Conservation (phyloP, 345 rosid species). For the Acer negundo region DNA sequence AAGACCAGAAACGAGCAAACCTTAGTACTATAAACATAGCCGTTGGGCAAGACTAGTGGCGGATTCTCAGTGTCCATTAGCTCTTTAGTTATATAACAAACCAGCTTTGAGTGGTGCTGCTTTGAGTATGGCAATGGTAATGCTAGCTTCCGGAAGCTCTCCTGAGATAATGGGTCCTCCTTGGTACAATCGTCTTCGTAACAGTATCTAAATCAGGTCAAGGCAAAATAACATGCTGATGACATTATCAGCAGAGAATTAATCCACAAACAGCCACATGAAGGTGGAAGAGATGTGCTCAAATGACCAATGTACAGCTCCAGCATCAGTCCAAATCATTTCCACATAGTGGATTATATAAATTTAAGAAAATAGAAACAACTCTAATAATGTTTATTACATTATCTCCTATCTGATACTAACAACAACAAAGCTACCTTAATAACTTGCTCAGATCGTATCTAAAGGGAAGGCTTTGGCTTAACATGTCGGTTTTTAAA, state of each 20-base stretch:
- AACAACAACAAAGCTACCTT: neutral
- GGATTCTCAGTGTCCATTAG: constrained; percentile 99
- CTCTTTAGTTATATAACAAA: constrained; percentile 92
- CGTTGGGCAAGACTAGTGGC: constrained; percentile 95
- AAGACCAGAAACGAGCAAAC: constrained; percentile 36
- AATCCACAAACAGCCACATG: neutral
- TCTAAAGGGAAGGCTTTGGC: neutral
- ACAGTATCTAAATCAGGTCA: constrained; percentile 65
- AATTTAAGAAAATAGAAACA: neutral
- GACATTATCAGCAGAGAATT: neutral
- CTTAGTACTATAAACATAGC: constrained; percentile 94
- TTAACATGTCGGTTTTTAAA: neutral
- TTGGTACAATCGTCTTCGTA: constrained; percentile 85
- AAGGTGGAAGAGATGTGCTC: neutral
- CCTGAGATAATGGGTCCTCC: constrained; percentile 95
- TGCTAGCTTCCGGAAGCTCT: constrained; percentile 85
- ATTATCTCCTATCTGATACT: neutral
- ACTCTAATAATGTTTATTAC: neutral
- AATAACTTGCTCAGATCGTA: neutral
- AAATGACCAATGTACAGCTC: neutral
- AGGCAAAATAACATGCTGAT: constrained; percentile 26
- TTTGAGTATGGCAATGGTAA: constrained; percentile 84
- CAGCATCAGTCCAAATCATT: neutral
- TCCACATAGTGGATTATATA: no score
- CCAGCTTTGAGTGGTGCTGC: constrained; percentile 97